Base-by-base conservation (phyloP, 345 rosid species). In the Corchorus olitorius region DNA sequence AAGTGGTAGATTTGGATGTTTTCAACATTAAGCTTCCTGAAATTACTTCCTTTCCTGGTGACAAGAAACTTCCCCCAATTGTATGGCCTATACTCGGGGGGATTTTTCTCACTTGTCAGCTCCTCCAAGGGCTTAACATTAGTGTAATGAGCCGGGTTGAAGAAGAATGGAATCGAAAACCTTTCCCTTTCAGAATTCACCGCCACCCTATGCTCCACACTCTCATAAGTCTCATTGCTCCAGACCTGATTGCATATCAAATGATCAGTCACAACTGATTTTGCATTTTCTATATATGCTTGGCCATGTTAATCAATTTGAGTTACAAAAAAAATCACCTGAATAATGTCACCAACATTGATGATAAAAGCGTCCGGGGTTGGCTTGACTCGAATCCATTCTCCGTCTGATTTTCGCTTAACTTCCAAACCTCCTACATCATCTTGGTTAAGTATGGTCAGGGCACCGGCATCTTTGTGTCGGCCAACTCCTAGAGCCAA, bases 401-500 rank as follows among this genome's bases (percentile, higher is more conserved):
- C 85, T 4, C 93, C 93, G 41, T 93, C 93, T 0, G 90, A 87
- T 84, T 91, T 89, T 71, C 90, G 81, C 72, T 83, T 81, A 37
- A 95, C 86, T 87, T 95, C 85, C 14, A 93, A 84, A 6, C 98
- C 99, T 59, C 96, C 96, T 9, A 95, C 97, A 12, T 84, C 80
- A 75, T 95, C 99, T 74, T 93, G 96, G 19, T 91, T 87, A 50
- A 93, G 85, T 9, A 93, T 81, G 1, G 97, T 93, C 35, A 93
- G 58, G 77, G 93, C 92, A 49, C 92, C 93, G 1, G 82, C 88
- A 55, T 95, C 98, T 79, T 89, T 92, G 87, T 95, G 99, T 0
- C 88, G 82, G 14, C 99, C 99, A 11, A 89, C 90, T 1, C 99
- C 99, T 12, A 95, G 89, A 60, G 98, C 93, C 55, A 95, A 87